Evolutionary conservation across 2,329 filamentous ascomycete genomes (phyloP).

Genomic region (Ophiocordyceps camponoti-floridani): DNA sequence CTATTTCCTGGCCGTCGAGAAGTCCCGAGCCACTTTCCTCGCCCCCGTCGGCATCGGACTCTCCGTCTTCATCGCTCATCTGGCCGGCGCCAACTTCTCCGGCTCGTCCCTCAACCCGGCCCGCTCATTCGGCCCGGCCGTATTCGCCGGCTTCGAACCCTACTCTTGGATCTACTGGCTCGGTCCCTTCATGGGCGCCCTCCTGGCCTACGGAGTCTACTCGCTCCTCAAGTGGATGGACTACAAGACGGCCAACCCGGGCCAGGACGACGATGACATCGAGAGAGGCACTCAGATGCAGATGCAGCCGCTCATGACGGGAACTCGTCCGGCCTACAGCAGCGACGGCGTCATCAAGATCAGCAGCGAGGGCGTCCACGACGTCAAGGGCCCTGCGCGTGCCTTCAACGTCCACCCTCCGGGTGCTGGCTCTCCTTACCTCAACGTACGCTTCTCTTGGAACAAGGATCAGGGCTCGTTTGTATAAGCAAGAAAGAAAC

Average conservation of each 20-base stretch:
- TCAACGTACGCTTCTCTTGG: constrained; percentile 1
- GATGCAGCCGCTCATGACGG: background rate
- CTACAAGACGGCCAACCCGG: constrained; percentile 31
- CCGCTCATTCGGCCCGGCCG: constrained; percentile 29
- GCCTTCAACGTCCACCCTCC: background rate
- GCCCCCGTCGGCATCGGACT: constrained; percentile 58
- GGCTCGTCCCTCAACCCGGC: constrained; percentile 32
- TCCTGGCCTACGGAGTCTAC: constrained; percentile 31
- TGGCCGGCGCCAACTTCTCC: constrained; percentile 26
- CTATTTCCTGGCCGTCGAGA: constrained; percentile 54
- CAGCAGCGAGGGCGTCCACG: background rate
- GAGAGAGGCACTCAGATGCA: constrained; percentile 5
- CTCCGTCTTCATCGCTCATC: constrained; percentile 43
- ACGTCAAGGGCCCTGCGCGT: background rate
- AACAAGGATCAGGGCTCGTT: background rate
- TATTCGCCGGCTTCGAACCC: constrained; percentile 20
- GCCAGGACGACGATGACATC: constrained; percentile 23
- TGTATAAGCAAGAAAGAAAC: too few relatives aligned
- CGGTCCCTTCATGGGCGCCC: constrained; percentile 29
- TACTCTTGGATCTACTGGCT: constrained; percentile 40
- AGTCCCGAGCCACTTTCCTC: constrained; percentile 54
- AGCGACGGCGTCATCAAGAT: constrained; percentile 1
- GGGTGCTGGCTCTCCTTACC: background rate
- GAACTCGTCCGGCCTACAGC: background rate
- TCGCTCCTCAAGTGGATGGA: constrained; percentile 30